phyloP scores from a whole-genome alignment of 306 rosid genomes.

The Vigna mungo region DNA sequence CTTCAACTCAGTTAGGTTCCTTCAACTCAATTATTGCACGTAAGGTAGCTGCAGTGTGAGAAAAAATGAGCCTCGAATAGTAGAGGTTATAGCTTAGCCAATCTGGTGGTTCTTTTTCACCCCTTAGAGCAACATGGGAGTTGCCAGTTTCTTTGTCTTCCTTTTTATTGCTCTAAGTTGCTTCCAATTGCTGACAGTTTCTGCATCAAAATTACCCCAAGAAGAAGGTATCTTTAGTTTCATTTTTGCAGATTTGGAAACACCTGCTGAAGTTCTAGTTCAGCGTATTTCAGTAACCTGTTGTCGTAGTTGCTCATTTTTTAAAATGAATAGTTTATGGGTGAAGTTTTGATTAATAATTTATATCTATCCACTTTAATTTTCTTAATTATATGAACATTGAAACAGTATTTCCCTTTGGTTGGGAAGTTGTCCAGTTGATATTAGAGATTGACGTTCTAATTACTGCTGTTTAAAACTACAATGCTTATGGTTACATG shows the following conservation, averaged over 20 bases:
- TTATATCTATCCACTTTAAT: not conserved
- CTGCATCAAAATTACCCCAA: slow-evolving; percentile 59
- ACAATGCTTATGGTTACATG: slow-evolving; percentile 35
- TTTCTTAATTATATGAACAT: not conserved
- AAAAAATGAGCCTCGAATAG: not conserved
- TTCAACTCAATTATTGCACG: slow-evolving; percentile 10
- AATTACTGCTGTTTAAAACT: not conserved
- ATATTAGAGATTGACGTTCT: slow-evolving; percentile 15
- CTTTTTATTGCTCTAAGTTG: slow-evolving; percentile 48
- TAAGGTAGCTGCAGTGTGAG: not conserved
- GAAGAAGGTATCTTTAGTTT: slow-evolving; percentile 60
- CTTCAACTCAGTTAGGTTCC: not conserved
- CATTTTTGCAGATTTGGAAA: not conserved
- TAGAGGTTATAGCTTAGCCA: not conserved
- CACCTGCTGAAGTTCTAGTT: slow-evolving; percentile 23
- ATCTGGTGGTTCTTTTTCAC: not conserved
- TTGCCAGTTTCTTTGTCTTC: slow-evolving; percentile 40
- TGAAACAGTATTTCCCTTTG: not conserved
- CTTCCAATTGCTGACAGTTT: slow-evolving; percentile 55
- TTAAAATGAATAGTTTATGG: not conserved
- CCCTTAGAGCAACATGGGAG: slow-evolving; percentile 48
- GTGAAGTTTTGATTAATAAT: not conserved
- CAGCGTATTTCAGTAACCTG: slow-evolving; percentile 3
- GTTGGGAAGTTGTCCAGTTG: slow-evolving; percentile 18
- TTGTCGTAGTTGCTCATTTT: not conserved